Base-by-base conservation (phyloP, 495 filamentous ascomycete genomes). In the Cercophora samala region DNA sequence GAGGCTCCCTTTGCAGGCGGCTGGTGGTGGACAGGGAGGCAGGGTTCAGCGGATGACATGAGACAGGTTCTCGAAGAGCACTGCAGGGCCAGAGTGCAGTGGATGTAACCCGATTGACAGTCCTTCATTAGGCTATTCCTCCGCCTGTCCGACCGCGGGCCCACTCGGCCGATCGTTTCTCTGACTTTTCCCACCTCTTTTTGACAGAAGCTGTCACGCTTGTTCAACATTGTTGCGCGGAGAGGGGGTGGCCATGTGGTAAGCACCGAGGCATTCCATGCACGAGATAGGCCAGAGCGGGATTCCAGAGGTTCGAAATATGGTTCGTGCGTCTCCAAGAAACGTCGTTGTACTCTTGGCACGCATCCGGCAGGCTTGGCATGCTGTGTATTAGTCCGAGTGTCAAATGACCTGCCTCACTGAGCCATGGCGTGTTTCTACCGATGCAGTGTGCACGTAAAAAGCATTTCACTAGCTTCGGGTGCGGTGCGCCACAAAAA, bases 121-220 rank as follows among this genome's bases (percentile, higher is more conserved):
- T 18, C n/a, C n/a, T 56, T 19, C 53, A 21, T 56, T 56, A 56
- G 53, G 53, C 53, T 56, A 56, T 56, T 56, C 22, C 53, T 56
- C 53, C 53, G 53, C 53, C 53, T 56, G 22, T 56, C 53, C 53
- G 53, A 56, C n/a, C 53, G 53, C n/a, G n/a, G 53, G 53, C 53
- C 53, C 53, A 56, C 53, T 56, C 53, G 53, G 53, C 53, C 53
- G 53, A 56, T 56, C 53, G 4, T 56, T 54, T 54, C 52, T 18
- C 17, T 54, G 52, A 29, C 26, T 29, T 13, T 46, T 46, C 11
- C 13, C 2, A 46, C 37, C n/a, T n/a, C n/a, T n/a, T n/a, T 46
- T 11, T 46, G 13, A 17, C 37, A 46, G 37, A 17, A 46, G 1
- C 37, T 46, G 37, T 46, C 37, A 46, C n/a, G n/a, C n/a, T n/a